A percentile compares a stretch with the other conserved stretches of the same genome.
These are phyloP conservation scores for Psilocybe cubensis DNA, from an alignment of 768 basidiomycete genomes.

Conservation along the genomic window DNA sequence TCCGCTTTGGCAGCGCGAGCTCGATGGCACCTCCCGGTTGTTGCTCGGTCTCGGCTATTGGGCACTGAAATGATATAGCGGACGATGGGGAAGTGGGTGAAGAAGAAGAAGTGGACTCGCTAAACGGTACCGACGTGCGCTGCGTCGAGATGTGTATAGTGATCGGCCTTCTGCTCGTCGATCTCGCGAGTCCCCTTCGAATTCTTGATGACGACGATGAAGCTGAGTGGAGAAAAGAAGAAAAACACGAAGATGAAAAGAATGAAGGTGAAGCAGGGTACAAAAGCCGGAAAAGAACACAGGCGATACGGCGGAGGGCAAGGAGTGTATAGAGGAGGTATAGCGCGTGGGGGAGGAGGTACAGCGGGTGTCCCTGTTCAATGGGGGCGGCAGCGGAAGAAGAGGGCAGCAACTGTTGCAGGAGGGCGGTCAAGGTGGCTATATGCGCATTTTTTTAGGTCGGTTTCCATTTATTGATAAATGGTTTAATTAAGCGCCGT, in stretches of 20 bases:
- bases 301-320: conserved; percentile 19
- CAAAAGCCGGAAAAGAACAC: conserved; percentile 13
- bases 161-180: conserved; percentile 19
- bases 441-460: conserved; percentile 24
- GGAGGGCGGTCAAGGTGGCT: conserved; percentile 30
- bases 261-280: neutral
- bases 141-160: conserved; percentile 26
- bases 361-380: conserved; percentile 7
- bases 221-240: neutral
- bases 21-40: conserved; percentile 1
- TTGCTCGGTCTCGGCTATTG: neutral
- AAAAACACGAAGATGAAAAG: neutral
- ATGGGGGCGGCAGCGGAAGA: conserved; percentile 5
- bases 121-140: conserved; percentile 21
- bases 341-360: conserved; percentile 25
- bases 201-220: no score
- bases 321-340: conserved; percentile 26
- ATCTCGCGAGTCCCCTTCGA: conserved; percentile 1
- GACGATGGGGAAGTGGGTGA: conserved; percentile 17
- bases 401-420: conserved; percentile 20
- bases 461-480: conserved; percentile 11
- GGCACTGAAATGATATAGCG: conserved; percentile 9
- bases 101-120: conserved; percentile 13
- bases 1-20: conserved; percentile 14
- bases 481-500: conserved; percentile 18